phyloP scores from a whole-genome alignment of 2,329 filamentous ascomycete species.

The Phymatotrichopsis omnivora region DNA sequence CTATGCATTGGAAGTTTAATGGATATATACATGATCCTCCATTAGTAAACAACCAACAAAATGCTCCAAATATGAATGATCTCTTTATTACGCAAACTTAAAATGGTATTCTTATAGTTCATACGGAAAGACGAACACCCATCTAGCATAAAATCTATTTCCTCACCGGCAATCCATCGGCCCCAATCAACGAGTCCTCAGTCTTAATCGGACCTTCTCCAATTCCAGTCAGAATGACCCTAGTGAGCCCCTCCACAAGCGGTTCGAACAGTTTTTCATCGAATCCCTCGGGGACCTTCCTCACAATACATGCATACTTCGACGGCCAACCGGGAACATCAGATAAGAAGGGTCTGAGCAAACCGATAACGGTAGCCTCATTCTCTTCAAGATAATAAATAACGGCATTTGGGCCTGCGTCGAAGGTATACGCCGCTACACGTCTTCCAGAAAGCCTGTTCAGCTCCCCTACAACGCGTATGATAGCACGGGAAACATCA shows the following conservation, averaged over 20 bases:
- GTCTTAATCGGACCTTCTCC: slow-evolving; percentile 80
- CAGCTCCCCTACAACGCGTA: slow-evolving; percentile 79
- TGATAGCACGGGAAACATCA: slow-evolving; percentile 77
- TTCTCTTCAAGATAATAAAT: slow-evolving; percentile 87
- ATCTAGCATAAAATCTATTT: slow-evolving; percentile 12
- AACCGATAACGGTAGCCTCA: slow-evolving; percentile 58
- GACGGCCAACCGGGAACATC: slow-evolving; percentile 62
- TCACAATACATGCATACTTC: slow-evolving; percentile 44
- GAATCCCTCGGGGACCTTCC: slow-evolving; percentile 46
- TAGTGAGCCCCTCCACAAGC: slow-evolving; percentile 68
- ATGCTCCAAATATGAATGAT: too few species aligned
- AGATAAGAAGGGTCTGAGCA: slow-evolving; percentile 59
- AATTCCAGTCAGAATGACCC: slow-evolving; percentile 83
- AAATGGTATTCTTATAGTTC: too few species aligned
- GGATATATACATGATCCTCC: too few species aligned
- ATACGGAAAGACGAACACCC: too few species aligned
- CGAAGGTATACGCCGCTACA: slow-evolving; percentile 91
- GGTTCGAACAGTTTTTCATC: slow-evolving; percentile 55
- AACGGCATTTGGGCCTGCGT: slow-evolving; percentile 92
- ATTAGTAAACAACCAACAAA: too few species aligned
- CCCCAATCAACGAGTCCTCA: slow-evolving; percentile 63
- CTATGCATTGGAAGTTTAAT: too few species aligned
- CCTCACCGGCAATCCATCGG: slow-evolving; percentile 45
- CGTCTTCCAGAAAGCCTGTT: slow-evolving; percentile 68
- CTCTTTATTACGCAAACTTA: too few species aligned